Evolutionary conservation across 176 grass and related monocot genomes (phyloP).

Genomic region (Hordeum vulgare): MorexV3_pseudomolecules_assembly NC_058522.1:545392685-545393184

Average conservation of each 20-base stretch:
- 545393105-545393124: slow-evolving; percentile 82
- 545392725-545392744: slow-evolving; percentile 87
- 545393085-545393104: background rate
- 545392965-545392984: background rate
- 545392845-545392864: slow-evolving; percentile 67
- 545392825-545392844: background rate
- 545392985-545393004: background rate
- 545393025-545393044: background rate
- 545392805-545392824: background rate
- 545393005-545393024: background rate
- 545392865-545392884: slow-evolving; percentile 90
- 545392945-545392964: background rate
- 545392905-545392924: slow-evolving; percentile 88
- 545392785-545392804: background rate
- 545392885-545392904: slow-evolving; percentile 97
- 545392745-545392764: slow-evolving; percentile 63
- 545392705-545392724: slow-evolving; percentile 90
- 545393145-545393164: slow-evolving; percentile 84
- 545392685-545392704: slow-evolving; percentile 86
- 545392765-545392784: slow-evolving; percentile 4
- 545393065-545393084: background rate
- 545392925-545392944: slow-evolving; percentile 46
- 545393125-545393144: slow-evolving; percentile 83
- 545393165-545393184: slow-evolving; percentile 37
- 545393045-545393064: background rate